Conservation (phyloP, 208 protist genomes). For the Crithidia brevicula region DNA sequence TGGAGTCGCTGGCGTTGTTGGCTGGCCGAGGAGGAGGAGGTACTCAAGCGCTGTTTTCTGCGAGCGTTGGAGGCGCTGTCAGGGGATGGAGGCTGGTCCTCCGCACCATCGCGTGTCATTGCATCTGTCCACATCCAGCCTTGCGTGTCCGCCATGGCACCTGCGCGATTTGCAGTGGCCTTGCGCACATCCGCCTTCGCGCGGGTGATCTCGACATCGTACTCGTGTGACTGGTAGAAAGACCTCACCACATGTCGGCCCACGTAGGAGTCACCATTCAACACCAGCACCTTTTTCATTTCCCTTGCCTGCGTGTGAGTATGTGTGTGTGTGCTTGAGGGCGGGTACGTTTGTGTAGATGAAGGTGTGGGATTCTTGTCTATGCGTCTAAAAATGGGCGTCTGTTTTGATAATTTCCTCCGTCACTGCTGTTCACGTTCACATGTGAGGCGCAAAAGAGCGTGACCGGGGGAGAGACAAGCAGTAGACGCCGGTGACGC, state of each 20-base stretch:
- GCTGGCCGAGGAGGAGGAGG: background rate
- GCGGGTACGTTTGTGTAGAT: background rate
- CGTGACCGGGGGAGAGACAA: constrained; percentile 27
- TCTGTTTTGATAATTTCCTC: too few relatives aligned
- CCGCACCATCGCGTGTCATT: background rate
- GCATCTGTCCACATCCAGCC: constrained; percentile 4
- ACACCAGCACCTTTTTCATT: constrained; percentile 83
- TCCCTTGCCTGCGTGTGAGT: too few relatives aligned
- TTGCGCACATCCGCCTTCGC: constrained; percentile 26
- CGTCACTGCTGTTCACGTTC: background rate
- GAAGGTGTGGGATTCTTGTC: constrained; percentile 19
- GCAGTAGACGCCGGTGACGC: too few relatives aligned
- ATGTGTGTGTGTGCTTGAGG: constrained; percentile 7
- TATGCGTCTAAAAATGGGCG: too few relatives aligned
- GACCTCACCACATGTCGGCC: constrained; percentile 61
- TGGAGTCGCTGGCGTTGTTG: constrained; percentile 9
- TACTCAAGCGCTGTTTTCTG: too few relatives aligned
- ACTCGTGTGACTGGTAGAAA: constrained; percentile 76
- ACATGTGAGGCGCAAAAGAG: constrained; percentile 13
- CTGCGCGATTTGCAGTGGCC: background rate
- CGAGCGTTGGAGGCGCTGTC: background rate
- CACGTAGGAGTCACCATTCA: constrained; percentile 86
- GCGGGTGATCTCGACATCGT: constrained; percentile 77
- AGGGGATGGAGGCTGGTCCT: too few relatives aligned
- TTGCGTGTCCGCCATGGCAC: background rate